Base-by-base conservation (phyloP, 2,329 filamentous ascomycete genomes). In the Magnaporthales sp. region DNA sequence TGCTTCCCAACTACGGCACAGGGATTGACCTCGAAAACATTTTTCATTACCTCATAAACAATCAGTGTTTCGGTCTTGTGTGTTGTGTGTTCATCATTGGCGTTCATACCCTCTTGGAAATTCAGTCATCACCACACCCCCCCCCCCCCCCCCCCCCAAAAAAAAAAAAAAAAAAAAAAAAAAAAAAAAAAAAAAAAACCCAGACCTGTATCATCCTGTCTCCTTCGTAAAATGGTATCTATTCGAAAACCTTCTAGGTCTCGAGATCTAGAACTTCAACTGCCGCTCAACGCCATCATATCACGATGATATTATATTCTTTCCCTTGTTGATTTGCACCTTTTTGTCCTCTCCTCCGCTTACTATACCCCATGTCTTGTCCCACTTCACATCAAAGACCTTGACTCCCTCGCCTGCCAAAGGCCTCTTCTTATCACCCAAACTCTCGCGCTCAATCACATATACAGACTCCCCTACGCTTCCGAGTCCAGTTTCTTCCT, bases 341-440 rank as follows among this genome's bases (percentile, higher is more conserved):
- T 87, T 89, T 81, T 95, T 97, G 75, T 99, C 95, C 83, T 98
- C 93, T 19, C 94, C 93, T 60, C 83, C 93, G 73, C 91, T 96
- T 61, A 97, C 90, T 75, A 99, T 94, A 1, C 95, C 96, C 74
- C 96, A 87, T 7, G 88, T 86, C 75, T 84, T 82, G 77, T 97
- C 91, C 95, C 95, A 99, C 68, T 83, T 85, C 5, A 98, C 91
- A 38, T 87, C 86, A 77, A 98, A 92, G 63, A 99, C 92, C 84
- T 98, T 98, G 69, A 89, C 86, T 27, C 93, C 93, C 68, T 95
- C 91, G 1, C 93, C 93, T 8, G 87, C 89, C 56, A 88, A 82
- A 19, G 83, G 83, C 74, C 85, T 86, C 73, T 87, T 86, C 75
- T 86, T 86, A 68, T 85, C 80, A 74, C 87, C 86, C 68, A 84